Conservation (phyloP, 2,329 filamentous ascomycete species). For the Didymella segeticola region DNA sequence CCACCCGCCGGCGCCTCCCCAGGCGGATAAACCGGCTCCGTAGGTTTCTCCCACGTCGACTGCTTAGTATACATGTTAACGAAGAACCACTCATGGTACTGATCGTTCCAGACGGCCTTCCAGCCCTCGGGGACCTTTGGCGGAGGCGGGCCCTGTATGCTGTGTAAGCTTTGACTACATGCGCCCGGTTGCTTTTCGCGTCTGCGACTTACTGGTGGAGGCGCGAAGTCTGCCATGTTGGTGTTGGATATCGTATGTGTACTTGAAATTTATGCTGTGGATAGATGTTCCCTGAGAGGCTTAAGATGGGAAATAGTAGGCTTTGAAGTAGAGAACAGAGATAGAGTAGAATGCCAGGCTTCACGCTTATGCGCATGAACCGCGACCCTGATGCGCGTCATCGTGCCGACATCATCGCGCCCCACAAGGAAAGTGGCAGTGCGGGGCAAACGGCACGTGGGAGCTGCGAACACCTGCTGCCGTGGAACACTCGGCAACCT, state of each 20-base stretch:
- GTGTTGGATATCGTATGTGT: background rate
- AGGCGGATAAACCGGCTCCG: constrained; percentile 67
- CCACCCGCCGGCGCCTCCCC: constrained; percentile 71
- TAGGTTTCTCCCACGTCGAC: constrained; percentile 90
- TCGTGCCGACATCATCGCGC: constrained; percentile 26
- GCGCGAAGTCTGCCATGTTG: constrained; percentile 45
- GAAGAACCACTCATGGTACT: constrained; percentile 95
- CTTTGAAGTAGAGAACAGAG: background rate
- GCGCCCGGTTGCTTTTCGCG: background rate
- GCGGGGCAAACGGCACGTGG: constrained; percentile 10
- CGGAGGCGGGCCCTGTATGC: constrained; percentile 59
- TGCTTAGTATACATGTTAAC: constrained; percentile 87
- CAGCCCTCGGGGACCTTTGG: constrained; percentile 77
- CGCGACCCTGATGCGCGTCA: constrained; percentile 24
- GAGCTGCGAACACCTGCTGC: constrained; percentile 10
- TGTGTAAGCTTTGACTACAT: constrained; percentile 14
- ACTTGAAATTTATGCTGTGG: background rate
- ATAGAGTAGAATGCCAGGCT: background rate
- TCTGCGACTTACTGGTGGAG: constrained; percentile 39
- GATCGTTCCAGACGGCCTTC: constrained; percentile 81
- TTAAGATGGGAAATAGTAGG: background rate
- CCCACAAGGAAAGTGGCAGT: constrained; percentile 7
- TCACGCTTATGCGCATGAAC: background rate
- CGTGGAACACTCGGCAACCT: constrained; percentile 7
- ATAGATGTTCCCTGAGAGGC: background rate